These are phyloP conservation scores for Lavandula angustifolia DNA, from an alignment of 257 asterid genomes.

Conservation along the genomic window DNA sequence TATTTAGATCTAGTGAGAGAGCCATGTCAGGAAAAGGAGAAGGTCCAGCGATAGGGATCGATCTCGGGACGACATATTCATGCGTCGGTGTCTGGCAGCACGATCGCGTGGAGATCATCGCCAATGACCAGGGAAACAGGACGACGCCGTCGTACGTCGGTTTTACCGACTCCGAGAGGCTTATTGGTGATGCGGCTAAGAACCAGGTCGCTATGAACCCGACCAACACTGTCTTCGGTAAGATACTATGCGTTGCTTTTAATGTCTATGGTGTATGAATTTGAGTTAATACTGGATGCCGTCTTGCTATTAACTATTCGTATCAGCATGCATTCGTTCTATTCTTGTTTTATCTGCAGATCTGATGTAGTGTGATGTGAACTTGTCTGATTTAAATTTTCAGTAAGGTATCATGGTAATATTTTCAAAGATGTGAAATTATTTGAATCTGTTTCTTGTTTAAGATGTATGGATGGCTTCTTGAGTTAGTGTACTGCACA, in stretches of 20 bases:
- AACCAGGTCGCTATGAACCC: slow-evolving; percentile 60
- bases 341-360: neutral
- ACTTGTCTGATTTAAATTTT: neutral
- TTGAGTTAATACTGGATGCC: neutral
- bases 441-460: neutral
- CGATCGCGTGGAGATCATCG: slow-evolving; percentile 51
- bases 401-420: neutral
- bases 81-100: slow-evolving; percentile 58
- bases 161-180: slow-evolving; percentile 48
- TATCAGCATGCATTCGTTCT: neutral
- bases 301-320: neutral
- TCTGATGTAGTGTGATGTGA: neutral
- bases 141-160: slow-evolving; percentile 56
- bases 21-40: slow-evolving; percentile 48
- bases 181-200: slow-evolving; percentile 55
- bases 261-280: neutral
- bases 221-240: slow-evolving; percentile 53
- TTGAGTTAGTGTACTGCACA: too few species aligned
- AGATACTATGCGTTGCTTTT: slow-evolving; percentile 10
- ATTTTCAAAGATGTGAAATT: neutral
- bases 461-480: neutral
- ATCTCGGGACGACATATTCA: slow-evolving; percentile 52
- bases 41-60: slow-evolving; percentile 53
- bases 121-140: slow-evolving; percentile 55
- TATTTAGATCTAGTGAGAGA: neutral